phyloP scores from a whole-genome alignment of 768 basidiomycete genomes.

The Lentinus tigrinus region DNA sequence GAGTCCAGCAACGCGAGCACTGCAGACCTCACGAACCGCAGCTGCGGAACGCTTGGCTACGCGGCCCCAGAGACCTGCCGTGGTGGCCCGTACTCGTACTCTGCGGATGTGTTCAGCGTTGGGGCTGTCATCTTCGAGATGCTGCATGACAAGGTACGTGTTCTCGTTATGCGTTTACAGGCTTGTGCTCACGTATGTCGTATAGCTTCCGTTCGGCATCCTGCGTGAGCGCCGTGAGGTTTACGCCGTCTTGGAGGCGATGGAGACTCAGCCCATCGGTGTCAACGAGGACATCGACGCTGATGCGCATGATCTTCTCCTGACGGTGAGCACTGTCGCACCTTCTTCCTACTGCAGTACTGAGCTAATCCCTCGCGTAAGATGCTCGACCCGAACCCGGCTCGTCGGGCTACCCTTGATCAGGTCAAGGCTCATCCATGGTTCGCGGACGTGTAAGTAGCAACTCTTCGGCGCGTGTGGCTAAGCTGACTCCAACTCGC shows the following conservation, averaged over 20 bases:
- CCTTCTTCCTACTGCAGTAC: neutral
- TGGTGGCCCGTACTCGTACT: conserved; percentile 38
- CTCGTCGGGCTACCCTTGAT: neutral
- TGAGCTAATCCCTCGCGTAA: neutral
- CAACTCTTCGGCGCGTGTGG: too few species aligned
- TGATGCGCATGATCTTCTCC: neutral
- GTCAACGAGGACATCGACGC: conserved; percentile 1
- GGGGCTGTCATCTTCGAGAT: conserved; percentile 36
- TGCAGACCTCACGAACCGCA: neutral
- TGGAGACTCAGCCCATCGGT: too few species aligned
- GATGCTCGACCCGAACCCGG: neutral
- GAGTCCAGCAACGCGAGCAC: neutral
- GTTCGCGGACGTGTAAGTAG: neutral
- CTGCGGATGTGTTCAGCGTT: conserved; percentile 44
- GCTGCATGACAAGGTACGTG: conserved; percentile 18
- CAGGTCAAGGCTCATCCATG: conserved; percentile 3
- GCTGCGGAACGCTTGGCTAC: conserved; percentile 41
- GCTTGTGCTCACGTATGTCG: neutral
- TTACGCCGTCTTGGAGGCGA: neutral
- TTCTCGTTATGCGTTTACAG: too few species aligned
- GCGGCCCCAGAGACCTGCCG: conserved; percentile 45
- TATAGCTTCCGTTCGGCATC: too few species aligned
- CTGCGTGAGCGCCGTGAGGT: too few species aligned
- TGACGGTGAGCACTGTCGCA: neutral
- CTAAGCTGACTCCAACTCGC: too few species aligned